Conservation (phyloP, 768 basidiomycete species). For the Punctularia strigosozonata region DNA sequence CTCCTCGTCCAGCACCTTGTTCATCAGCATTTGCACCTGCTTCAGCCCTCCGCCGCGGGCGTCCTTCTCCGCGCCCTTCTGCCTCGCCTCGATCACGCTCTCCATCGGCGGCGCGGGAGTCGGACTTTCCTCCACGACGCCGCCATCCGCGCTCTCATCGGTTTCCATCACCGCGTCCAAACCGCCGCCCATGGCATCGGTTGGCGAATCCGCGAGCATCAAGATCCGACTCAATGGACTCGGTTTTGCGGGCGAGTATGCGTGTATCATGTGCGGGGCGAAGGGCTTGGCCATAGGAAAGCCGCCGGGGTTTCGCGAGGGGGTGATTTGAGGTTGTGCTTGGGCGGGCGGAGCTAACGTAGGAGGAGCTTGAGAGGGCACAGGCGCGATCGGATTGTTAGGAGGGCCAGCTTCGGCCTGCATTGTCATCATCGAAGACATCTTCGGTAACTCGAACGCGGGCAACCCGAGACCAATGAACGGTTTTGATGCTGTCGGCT, state of each 20-base stretch:
- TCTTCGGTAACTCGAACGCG: too few relatives aligned
- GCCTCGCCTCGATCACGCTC: conserved; percentile 25
- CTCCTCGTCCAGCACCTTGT: conserved; percentile 20
- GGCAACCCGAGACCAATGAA: too few relatives aligned
- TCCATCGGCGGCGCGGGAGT: conserved; percentile 7
- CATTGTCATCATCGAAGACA: too few relatives aligned
- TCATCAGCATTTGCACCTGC: neutral
- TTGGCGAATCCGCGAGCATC: conserved; percentile 54
- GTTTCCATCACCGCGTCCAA: neutral
- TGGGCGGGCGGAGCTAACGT: too few relatives aligned
- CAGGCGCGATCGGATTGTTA: too few relatives aligned
- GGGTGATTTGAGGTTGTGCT: neutral
- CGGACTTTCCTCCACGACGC: conserved; percentile 9
- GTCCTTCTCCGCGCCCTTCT: conserved; percentile 5
- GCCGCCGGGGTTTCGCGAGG: conserved; percentile 20
- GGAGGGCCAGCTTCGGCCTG: too few relatives aligned
- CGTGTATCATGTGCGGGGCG: conserved; percentile 59
- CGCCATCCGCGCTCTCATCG: conserved; percentile 11
- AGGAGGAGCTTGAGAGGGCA: too few relatives aligned
- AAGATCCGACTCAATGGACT: conserved; percentile 74
- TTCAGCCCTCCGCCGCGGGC: conserved; percentile 7
- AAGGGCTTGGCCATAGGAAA: conserved; percentile 68
- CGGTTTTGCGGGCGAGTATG: conserved; percentile 72
- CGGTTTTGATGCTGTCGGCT: too few relatives aligned
- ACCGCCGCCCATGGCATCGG: conserved; percentile 15